A percentile compares a stretch with the other conserved stretches of the same genome.
phyloP scores from a whole-genome alignment of 2,329 filamentous ascomycete species.

The Colletotrichum trifolii region DNA sequence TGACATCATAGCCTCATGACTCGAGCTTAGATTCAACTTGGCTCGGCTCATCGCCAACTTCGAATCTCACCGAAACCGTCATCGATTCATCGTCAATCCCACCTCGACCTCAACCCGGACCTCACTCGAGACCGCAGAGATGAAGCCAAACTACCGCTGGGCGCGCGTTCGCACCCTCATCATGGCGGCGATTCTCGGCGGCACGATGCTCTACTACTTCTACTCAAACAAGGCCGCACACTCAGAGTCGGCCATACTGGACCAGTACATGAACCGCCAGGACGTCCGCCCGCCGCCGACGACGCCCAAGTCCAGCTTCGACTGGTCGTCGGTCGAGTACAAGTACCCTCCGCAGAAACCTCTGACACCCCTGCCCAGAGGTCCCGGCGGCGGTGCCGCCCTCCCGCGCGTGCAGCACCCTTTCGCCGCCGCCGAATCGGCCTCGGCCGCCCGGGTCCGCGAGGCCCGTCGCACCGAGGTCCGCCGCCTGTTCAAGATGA shows the following conservation, averaged over 20 bases:
- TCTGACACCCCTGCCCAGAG: conserved; percentile 41
- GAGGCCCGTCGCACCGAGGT: conserved; percentile 49
- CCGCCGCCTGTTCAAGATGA: conserved; percentile 46
- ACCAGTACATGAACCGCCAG: conserved; percentile 47
- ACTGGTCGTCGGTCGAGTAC: conserved; percentile 48
- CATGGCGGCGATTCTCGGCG: conserved; percentile 3
- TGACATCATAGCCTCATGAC: neutral
- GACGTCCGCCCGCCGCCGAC: conserved; percentile 24
- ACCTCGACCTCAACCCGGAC: neutral
- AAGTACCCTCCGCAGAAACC: conserved; percentile 40
- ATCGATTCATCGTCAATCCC: neutral
- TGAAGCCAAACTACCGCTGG: conserved; percentile 25
- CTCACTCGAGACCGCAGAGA: neutral
- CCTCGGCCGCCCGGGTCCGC: conserved; percentile 40
- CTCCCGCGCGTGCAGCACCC: conserved; percentile 51
- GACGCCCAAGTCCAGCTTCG: conserved; percentile 46
- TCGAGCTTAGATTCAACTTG: neutral
- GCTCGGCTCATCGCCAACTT: neutral
- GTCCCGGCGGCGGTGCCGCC: conserved; percentile 14
- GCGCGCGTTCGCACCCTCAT: conserved; percentile 23
- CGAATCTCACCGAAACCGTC: neutral
- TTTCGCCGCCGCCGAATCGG: conserved; percentile 42
- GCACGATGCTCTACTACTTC: conserved; percentile 21
- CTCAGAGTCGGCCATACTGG: conserved; percentile 38
- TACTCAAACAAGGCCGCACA: conserved; percentile 2